phyloP scores from a whole-genome alignment of 768 basidiomycete species.

The Suillus subluteus region DNA sequence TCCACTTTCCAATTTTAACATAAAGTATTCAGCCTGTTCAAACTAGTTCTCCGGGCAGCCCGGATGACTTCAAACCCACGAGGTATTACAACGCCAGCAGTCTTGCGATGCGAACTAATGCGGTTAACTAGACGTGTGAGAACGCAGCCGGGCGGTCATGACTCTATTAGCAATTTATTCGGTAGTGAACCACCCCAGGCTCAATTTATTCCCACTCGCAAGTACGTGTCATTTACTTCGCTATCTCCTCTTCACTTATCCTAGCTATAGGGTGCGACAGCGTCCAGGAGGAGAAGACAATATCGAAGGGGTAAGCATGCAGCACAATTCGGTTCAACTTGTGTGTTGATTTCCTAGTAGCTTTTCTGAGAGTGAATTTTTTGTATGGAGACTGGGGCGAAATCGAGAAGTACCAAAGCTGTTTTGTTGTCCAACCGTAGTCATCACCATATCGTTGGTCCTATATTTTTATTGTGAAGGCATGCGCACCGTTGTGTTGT shows the following conservation, averaged over 20 bases:
- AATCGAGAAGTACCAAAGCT: neutral
- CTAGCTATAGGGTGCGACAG: slow-evolving; percentile 57
- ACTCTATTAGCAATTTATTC: slow-evolving; percentile 45
- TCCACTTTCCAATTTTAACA: neutral
- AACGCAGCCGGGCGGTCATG: slow-evolving; percentile 33
- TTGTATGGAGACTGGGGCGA: neutral
- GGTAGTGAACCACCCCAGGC: slow-evolving; percentile 41
- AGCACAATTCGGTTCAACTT: slow-evolving; percentile 10
- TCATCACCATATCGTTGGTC: neutral
- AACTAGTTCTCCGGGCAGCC: neutral
- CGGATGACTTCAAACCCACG: slow-evolving; percentile 44
- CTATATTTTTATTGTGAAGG: neutral
- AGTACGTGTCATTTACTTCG: slow-evolving; percentile 39
- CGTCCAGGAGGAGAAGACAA: slow-evolving; percentile 69
- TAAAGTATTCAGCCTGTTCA: neutral
- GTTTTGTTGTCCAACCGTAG: slow-evolving; percentile 10
- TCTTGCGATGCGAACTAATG: neutral
- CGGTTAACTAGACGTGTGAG: slow-evolving; percentile 34
- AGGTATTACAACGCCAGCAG: slow-evolving; percentile 39
- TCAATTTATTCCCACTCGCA: slow-evolving; percentile 71
- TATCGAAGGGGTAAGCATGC: slow-evolving; percentile 44
- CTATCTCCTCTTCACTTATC: slow-evolving; percentile 8
- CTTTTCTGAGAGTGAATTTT: slow-evolving; percentile 27
- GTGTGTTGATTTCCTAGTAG: slow-evolving; percentile 19
- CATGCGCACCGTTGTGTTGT: neutral